Percentiles rank a stretch among this genome's conserved stretches.
phyloP scores from a whole-genome alignment of 352 stramenopile genomes.

The Pythium plurisporium region DNA sequence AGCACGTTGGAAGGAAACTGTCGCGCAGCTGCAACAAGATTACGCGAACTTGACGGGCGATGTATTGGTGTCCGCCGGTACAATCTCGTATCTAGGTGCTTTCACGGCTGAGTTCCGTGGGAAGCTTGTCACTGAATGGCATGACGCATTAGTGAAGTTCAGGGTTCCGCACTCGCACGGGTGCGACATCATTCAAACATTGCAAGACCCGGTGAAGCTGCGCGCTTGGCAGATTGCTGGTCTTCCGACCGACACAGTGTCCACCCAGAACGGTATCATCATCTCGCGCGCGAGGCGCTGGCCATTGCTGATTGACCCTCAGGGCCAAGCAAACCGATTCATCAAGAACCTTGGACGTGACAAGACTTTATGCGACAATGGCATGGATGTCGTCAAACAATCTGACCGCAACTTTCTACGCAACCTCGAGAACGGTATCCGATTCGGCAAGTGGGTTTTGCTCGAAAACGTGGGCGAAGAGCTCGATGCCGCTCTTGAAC shows the following conservation, averaged over 20 bases:
- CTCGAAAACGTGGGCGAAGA: slow-evolving; percentile 90
- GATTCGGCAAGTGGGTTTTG: slow-evolving; percentile 89
- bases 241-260: slow-evolving; percentile 85
- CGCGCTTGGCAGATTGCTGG: slow-evolving; percentile 86
- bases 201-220: slow-evolving; percentile 87
- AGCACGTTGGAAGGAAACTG: slow-evolving; percentile 78
- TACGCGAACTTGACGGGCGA: slow-evolving; percentile 81
- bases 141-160: slow-evolving; percentile 53
- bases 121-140: slow-evolving; percentile 56
- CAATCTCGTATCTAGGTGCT: slow-evolving; percentile 83
- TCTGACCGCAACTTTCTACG: slow-evolving; percentile 86
- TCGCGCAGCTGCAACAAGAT: slow-evolving; percentile 68
- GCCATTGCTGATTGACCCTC: slow-evolving; percentile 89
- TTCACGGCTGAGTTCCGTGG: slow-evolving; percentile 88
- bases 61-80: slow-evolving; percentile 80
- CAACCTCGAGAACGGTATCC: slow-evolving; percentile 86
- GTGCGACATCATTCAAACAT: slow-evolving; percentile 83
- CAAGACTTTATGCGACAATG: slow-evolving; percentile 82
- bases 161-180: slow-evolving; percentile 68
- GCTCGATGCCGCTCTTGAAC: slow-evolving; percentile 88
- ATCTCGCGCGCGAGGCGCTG: slow-evolving; percentile 81
- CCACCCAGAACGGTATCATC: slow-evolving; percentile 93
- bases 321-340: slow-evolving; percentile 91
- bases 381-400: slow-evolving; percentile 91
- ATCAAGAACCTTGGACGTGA: slow-evolving; percentile 88